Evolutionary conservation across 2,329 filamentous ascomycete genomes (phyloP).

Genomic region (Colletotrichum ledebouriae): DNA sequence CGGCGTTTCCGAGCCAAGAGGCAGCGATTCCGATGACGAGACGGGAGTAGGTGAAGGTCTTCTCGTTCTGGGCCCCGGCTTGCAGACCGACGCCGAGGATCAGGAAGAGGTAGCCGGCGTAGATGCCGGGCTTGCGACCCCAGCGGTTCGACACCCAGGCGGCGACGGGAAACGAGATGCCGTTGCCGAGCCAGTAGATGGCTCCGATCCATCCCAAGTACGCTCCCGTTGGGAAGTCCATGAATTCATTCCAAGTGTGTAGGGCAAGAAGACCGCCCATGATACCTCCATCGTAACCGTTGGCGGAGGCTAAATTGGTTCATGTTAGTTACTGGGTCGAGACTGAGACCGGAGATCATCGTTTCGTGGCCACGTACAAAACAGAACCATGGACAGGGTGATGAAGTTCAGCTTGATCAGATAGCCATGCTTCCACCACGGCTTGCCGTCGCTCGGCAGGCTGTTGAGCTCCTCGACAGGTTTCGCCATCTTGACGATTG

Average conservation of each 20-base stretch:
- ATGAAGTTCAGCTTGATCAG: constrained; percentile 59
- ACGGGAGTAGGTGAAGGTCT: constrained; percentile 51
- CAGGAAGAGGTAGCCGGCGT: constrained; percentile 29
- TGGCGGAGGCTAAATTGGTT: constrained; percentile 49
- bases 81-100: constrained; percentile 46
- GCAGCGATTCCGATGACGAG: constrained; percentile 52
- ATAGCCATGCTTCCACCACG: constrained; percentile 59
- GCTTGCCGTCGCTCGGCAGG: constrained; percentile 55
- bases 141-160: constrained; percentile 50
- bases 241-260: constrained; percentile 56
- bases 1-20: constrained; percentile 47
- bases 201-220: constrained; percentile 55
- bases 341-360: too few relatives aligned
- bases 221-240: constrained; percentile 53
- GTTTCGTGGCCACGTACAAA: constrained; percentile 16
- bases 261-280: constrained; percentile 62
- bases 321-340: background rate
- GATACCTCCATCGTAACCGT: constrained; percentile 55
- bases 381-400: constrained; percentile 51
- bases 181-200: constrained; percentile 56
- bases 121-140: constrained; percentile 39
- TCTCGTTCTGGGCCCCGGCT: constrained; percentile 43
- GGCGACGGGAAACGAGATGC: constrained; percentile 49
- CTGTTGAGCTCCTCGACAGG: constrained; percentile 44
- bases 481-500: constrained; percentile 27